Base-by-base conservation (phyloP, 352 stramenopile species). In the Phytophthora ramorum region DNA sequence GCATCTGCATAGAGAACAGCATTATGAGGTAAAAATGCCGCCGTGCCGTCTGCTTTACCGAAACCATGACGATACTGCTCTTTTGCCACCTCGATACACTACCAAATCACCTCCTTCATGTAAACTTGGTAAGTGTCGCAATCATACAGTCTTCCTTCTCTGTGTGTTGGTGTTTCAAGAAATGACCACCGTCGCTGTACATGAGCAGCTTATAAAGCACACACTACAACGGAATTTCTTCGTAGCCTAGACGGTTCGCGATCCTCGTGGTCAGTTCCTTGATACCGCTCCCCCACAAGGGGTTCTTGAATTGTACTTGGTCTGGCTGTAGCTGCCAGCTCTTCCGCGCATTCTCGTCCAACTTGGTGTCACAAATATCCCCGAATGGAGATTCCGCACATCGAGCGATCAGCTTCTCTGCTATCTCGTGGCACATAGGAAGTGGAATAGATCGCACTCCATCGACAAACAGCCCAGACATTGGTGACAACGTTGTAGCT, bases 131-230 rank as follows among this genome's bases (percentile, higher is more conserved):
- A 82, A 41, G 32, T 79, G 62, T 28, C 24, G 24, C 24, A 6
- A 87, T 46, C 32, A 84, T 47, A 8, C 69, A 70, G 13, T 55
- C 63, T 49, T 87, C 57, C 28, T 85, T 84, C 66, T 83, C 78
- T 28, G 72, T 85, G 60, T 85, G 73, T 38, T 73, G 68, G 38
- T 84, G 75, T n/a, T 65, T 66, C 4, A 67, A 45, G 49, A 79
- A 87, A 46, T 82, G 75, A 19, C 69, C 66, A 24, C 60, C 75
- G 28, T 64, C 12, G 22, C 73, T 72, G 35, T 84, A 83, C 34
- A 85, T 32, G 20, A 85, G 37, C 51, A 87, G 20, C 64, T 87
- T 84, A 63, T 83, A 80, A 44, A 59, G 46, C 19, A 40, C 19
- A 16, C 67, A 56, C n/a, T 49, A 28, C 26, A 69, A 57, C 13